Conservation (phyloP, 2,329 filamentous ascomycete species). For the Bipolaris cookei region DNA sequence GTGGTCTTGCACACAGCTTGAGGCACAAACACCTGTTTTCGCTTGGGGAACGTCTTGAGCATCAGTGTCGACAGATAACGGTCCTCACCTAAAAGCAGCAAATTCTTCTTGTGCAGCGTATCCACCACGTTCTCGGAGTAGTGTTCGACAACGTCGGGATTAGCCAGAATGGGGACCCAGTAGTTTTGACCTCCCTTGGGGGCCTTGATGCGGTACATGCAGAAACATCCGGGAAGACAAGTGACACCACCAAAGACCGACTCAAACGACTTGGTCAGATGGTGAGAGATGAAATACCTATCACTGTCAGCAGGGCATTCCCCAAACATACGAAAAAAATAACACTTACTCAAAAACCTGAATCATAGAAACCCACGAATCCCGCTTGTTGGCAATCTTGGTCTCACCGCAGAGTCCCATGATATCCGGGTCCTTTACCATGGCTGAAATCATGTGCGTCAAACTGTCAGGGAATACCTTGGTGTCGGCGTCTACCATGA, state of each 20-base stretch:
- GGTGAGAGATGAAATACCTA: conserved; percentile 95
- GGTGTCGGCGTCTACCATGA: conserved; percentile 99
- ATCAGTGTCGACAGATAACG: conserved; percentile 95
- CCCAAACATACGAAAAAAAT: conserved; percentile 17
- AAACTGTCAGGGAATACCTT: conserved; percentile 98
- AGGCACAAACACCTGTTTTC: conserved; percentile 97
- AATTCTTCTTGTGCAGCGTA: conserved; percentile 96
- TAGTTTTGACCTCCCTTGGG: conserved; percentile 99
- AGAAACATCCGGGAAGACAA: conserved; percentile 97
- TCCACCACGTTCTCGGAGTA: conserved; percentile 99
- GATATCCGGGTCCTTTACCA: conserved; percentile 98
- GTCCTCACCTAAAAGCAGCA: conserved; percentile 90
- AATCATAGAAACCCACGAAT: conserved; percentile 95
- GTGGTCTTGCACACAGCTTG: conserved; percentile 99
- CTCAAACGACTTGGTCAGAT: conserved; percentile 95
- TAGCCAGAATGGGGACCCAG: conserved; percentile 98
- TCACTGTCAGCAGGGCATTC: conserved; percentile 36
- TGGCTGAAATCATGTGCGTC: conserved; percentile 98
- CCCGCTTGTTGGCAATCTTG: conserved; percentile 98
- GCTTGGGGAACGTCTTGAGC: conserved; percentile 98
- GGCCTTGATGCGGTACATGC: conserved; percentile 99
- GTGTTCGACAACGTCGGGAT: conserved; percentile 97
- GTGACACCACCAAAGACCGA: conserved; percentile 99
- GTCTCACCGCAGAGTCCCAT: conserved; percentile 99
- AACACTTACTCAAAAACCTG: conserved; percentile 85